Evolutionary conservation across 2,329 filamentous ascomycete species (phyloP).

Genomic region (Colletotrichum kahawae): DNA sequence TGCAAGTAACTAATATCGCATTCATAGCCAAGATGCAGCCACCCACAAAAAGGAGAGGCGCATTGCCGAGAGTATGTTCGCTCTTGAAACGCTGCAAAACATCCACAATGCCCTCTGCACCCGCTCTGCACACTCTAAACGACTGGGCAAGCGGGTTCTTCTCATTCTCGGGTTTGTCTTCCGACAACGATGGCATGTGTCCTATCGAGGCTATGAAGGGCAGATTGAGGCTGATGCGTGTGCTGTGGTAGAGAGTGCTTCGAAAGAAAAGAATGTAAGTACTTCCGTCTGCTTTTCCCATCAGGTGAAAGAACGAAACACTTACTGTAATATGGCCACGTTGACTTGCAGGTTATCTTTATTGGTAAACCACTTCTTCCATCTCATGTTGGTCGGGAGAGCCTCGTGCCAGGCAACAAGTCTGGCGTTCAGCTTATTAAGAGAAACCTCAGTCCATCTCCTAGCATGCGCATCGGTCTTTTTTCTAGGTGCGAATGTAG

Average conservation of each 20-base stretch:
- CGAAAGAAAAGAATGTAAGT: neutral
- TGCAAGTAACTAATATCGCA: neutral
- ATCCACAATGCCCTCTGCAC: neutral
- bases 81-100: neutral
- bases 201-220: constrained; percentile 9
- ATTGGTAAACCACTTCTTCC: constrained; percentile 11
- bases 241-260: constrained; percentile 1
- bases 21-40: neutral
- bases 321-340: constrained; percentile 2
- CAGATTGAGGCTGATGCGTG: constrained; percentile 4
- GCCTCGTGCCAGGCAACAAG: constrained; percentile 9
- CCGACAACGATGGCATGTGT: neutral
- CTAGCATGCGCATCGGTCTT: neutral
- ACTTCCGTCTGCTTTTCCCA: neutral
- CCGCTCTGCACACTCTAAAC: neutral
- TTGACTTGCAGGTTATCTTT: constrained; percentile 6
- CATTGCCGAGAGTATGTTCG: neutral
- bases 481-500: neutral
- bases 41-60: neutral
- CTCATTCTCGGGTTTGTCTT: neutral
- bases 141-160: neutral
- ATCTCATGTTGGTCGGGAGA: neutral
- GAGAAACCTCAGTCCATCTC: neutral
- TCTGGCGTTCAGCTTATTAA: neutral
- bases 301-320: fast-evolving